These are phyloP conservation scores for Populus simonii DNA, from an alignment of 345 rosid species.

Conservation along the genomic window DNA sequence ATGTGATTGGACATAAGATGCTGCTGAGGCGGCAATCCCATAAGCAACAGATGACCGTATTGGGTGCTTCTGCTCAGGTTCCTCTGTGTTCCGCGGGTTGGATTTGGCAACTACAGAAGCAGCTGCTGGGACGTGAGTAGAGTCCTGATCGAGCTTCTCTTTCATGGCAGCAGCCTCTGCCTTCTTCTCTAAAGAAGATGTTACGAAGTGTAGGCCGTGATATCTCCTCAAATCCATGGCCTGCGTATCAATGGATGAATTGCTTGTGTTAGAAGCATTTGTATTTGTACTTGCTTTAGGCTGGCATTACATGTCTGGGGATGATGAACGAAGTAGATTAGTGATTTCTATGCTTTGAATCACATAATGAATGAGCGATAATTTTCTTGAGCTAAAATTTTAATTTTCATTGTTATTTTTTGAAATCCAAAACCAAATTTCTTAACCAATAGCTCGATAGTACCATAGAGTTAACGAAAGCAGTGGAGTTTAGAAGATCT, in stretches of 20 bases:
- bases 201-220: constrained; percentile 63
- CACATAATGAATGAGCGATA: neutral
- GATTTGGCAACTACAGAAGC: constrained; percentile 13
- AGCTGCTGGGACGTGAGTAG: constrained; percentile 30
- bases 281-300: neutral
- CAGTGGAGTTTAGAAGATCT: neutral
- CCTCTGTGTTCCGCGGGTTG: neutral
- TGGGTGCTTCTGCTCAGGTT: constrained; percentile 31
- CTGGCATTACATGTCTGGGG: neutral
- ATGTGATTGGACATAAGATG: constrained; percentile 61
- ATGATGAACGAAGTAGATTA: neutral
- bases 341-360: neutral
- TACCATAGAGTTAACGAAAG: neutral
- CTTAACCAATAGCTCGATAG: too few species aligned
- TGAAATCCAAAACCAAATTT: neutral
- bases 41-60: constrained; percentile 54
- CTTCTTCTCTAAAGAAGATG: constrained; percentile 81
- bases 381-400: neutral
- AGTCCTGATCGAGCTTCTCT: constrained; percentile 56
- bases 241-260: constrained; percentile 30
- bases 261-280: neutral
- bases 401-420: neutral
- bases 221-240: constrained; percentile 50
- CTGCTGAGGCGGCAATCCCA: constrained; percentile 93
- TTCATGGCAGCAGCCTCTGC: constrained; percentile 55